Evolutionary conservation across 805 yeast genomes (phyloP), one percentile per base, ranked within the genome.

Genomic region (Candida patagonica): DNA sequence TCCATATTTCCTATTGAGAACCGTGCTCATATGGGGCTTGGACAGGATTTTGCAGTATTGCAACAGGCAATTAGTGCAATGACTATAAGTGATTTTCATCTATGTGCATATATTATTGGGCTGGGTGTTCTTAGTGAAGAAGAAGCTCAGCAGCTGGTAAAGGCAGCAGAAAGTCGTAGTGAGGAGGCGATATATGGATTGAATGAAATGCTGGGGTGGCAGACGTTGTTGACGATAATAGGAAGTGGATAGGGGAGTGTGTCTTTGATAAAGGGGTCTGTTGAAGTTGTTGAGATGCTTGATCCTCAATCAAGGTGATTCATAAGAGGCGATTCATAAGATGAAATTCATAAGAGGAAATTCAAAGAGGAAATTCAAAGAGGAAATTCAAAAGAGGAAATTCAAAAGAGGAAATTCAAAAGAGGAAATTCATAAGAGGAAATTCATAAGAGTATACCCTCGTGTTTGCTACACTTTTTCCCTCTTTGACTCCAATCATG

Each of bases 151-250:
- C 48, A 73, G 42, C 59, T 82, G 26, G 54, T 72, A 2, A 58
- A 65, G 15, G 73, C 71, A 20, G 79, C 79, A 2, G 56, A 57
- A 5, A 59, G 59, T 2, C 58, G 66, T 12, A 60, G 65, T 4
- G 49, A 61, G 6, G 70, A 66, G 23, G 73, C 72, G 40, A 71
- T 70, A 39, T 66, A 71, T 44, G 65, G 64, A 39, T 61, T 80
- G 37, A 60, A 79, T 19, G 77, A 79, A 35, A 58, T 73, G 20
- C 77, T 82, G 0, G 92, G 92, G 1, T 86, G 95, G 95, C 81
- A 78, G 67, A 82, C 94, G 1, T 62, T 86, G 43, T 56, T 77
- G 25, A 73, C 87, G 29, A 74, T 76, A 31, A 53, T 68, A 27
- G 55, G 42, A 29, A 8, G 17, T 7, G 16, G 31, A n/a, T 29